These are phyloP conservation scores for Nothophaeocryptopus gaeumannii DNA, from an alignment of 2,329 filamentous ascomycete genomes.

Conservation along the genomic window DNA sequence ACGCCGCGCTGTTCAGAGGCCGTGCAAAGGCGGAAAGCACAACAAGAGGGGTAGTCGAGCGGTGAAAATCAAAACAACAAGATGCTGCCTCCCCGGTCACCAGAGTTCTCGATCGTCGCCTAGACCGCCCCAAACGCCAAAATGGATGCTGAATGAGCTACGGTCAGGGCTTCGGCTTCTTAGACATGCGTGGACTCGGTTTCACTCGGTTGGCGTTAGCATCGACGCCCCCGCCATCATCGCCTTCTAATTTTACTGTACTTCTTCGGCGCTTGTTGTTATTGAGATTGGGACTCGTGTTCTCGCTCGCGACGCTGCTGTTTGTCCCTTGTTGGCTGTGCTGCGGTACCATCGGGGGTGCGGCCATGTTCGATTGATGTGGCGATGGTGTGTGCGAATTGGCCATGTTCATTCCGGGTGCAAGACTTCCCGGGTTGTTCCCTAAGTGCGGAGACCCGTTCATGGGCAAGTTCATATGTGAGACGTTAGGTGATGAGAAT, in stretches of 20 bases:
- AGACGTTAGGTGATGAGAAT: slow-evolving; percentile 59
- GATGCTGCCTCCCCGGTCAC: no score
- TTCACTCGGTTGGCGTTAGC: slow-evolving; percentile 49
- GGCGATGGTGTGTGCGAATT: slow-evolving; percentile 46
- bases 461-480: slow-evolving; percentile 53
- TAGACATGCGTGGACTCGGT: slow-evolving; percentile 45
- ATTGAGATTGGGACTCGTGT: slow-evolving; percentile 57
- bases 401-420: slow-evolving; percentile 25
- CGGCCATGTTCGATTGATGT: slow-evolving; percentile 45
- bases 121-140: no score
- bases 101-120: no score
- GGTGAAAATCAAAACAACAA: no score
- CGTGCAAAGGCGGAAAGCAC: no score
- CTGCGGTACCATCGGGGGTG: slow-evolving; percentile 55
- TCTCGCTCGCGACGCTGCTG: slow-evolving; percentile 56
- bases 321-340: slow-evolving; percentile 57
- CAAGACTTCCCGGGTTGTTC: slow-evolving; percentile 31
- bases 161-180: slow-evolving; percentile 35
- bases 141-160: background rate
- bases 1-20: no score
- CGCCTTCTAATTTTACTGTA: slow-evolving; percentile 58
- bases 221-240: slow-evolving; percentile 45
- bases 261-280: slow-evolving; percentile 62
- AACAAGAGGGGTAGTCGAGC: no score
- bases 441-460: slow-evolving; percentile 50